Evolutionary conservation across 2,329 filamentous ascomycete species (phyloP).

Genomic region (Ramichloridium luteum): DNA sequence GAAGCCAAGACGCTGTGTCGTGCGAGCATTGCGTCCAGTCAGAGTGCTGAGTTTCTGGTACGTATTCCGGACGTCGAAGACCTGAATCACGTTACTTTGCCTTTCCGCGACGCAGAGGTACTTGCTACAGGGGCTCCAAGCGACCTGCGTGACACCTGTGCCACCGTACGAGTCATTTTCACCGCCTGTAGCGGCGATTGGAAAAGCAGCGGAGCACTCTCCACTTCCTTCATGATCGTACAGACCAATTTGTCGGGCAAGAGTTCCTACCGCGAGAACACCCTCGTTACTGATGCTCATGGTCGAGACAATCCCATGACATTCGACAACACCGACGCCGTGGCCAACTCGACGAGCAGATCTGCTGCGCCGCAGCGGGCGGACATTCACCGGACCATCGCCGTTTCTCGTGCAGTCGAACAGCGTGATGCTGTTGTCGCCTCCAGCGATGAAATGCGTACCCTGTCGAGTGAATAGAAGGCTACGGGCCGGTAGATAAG

Average conservation of each 20-base stretch:
- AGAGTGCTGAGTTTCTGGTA: conserved; percentile 40
- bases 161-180: conserved; percentile 27
- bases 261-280: conserved; percentile 46
- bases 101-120: conserved; percentile 50
- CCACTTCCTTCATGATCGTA: conserved; percentile 41
- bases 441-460: conserved; percentile 45
- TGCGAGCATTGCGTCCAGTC: conserved; percentile 30
- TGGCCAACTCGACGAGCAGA: conserved; percentile 24
- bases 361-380: conserved; percentile 27
- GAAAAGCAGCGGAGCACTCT: conserved; percentile 40
- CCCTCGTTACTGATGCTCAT: conserved; percentile 37
- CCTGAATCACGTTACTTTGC: conserved; percentile 40
- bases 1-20: conserved; percentile 45
- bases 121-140: conserved; percentile 45
- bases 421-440: conserved; percentile 39
- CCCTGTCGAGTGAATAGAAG: conserved; percentile 41
- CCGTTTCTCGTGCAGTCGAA: conserved; percentile 43
- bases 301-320: conserved; percentile 45
- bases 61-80: conserved; percentile 49
- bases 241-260: conserved; percentile 43
- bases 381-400: conserved; percentile 33
- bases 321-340: conserved; percentile 33
- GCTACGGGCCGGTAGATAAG: conserved; percentile 42
- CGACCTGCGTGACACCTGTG: conserved; percentile 42
- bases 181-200: conserved; percentile 15